These are phyloP conservation scores for Alternaria gansuensis DNA, from an alignment of 2,329 filamentous ascomycete species.

Conservation along the genomic window DNA sequence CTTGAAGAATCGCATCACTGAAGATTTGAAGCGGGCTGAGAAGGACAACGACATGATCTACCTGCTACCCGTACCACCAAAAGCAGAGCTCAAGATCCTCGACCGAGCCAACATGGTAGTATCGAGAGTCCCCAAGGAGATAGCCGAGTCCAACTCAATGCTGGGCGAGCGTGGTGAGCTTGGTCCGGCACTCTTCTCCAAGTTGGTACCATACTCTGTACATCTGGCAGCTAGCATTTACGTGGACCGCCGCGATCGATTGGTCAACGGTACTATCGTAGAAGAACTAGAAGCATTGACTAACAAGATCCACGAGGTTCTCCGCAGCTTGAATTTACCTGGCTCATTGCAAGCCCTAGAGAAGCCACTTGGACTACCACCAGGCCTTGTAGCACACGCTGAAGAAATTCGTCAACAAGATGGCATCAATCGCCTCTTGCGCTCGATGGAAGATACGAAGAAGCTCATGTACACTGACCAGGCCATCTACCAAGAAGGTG, in stretches of 20 bases:
- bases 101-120: conserved; percentile 90
- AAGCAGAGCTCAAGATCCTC: conserved; percentile 84
- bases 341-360: conserved; percentile 94
- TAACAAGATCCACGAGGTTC: conserved; percentile 76
- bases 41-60: conserved; percentile 98
- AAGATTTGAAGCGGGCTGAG: conserved; percentile 90
- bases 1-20: conserved; percentile 81
- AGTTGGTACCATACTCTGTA: conserved; percentile 93
- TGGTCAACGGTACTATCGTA: conserved; percentile 88
- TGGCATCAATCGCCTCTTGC: conserved; percentile 77
- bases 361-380: conserved; percentile 89
- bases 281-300: conserved; percentile 84
- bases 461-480: conserved; percentile 85
- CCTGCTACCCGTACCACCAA: conserved; percentile 83
- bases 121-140: conserved; percentile 79
- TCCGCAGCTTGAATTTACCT: conserved; percentile 85
- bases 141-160: conserved; percentile 80
- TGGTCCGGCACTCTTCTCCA: conserved; percentile 85
- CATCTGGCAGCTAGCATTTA: conserved; percentile 96
- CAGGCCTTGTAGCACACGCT: conserved; percentile 84
- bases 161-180: conserved; percentile 83
- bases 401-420: conserved; percentile 94
- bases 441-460: conserved; percentile 86
- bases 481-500: conserved; percentile 82
- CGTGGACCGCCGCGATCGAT: conserved; percentile 86